Percentiles rank a stretch among this genome's conserved stretches.
phyloP scores from a whole-genome alignment of 257 asterid species.

The Lantana camara region DNA sequence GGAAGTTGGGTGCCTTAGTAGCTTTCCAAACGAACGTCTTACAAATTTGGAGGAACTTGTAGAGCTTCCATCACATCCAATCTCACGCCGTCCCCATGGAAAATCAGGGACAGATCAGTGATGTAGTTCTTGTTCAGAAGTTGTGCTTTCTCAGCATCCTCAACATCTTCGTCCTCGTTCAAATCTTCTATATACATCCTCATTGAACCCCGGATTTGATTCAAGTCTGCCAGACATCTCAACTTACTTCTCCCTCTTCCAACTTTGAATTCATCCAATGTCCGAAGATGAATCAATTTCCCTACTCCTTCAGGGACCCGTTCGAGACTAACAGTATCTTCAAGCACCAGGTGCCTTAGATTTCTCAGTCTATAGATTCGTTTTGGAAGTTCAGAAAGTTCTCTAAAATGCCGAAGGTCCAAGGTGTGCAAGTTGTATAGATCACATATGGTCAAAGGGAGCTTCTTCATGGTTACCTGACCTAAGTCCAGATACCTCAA shows the following conservation, averaged over 20 bases:
- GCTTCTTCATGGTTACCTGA: background rate
- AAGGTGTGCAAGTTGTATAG: slow-evolving; percentile 16
- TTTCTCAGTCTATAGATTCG: slow-evolving; percentile 5
- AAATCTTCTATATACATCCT: too few species aligned
- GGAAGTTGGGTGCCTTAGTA: too few species aligned
- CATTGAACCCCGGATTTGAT: slow-evolving; percentile 13
- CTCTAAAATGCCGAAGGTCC: background rate
- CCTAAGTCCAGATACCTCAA: slow-evolving; percentile 19
- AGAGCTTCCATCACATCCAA: too few species aligned
- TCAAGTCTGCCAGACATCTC: slow-evolving; percentile 1
- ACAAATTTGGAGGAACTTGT: too few species aligned
- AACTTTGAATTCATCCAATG: background rate
- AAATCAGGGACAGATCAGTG: background rate
- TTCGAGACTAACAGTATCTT: background rate
- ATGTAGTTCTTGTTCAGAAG: background rate
- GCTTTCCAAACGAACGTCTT: too few species aligned
- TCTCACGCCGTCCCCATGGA: too few species aligned
- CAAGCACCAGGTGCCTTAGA: slow-evolving; percentile 16
- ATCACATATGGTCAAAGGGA: slow-evolving; percentile 19
- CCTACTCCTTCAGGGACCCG: slow-evolving; percentile 8
- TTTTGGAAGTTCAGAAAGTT: background rate
- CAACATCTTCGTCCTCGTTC: background rate
- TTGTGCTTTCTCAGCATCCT: background rate
- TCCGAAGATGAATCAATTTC: slow-evolving; percentile 14
- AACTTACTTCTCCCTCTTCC: background rate